These are phyloP conservation scores for Lactifluus piperatus DNA, from an alignment of 768 basidiomycete genomes.

Conservation along the genomic window DNA sequence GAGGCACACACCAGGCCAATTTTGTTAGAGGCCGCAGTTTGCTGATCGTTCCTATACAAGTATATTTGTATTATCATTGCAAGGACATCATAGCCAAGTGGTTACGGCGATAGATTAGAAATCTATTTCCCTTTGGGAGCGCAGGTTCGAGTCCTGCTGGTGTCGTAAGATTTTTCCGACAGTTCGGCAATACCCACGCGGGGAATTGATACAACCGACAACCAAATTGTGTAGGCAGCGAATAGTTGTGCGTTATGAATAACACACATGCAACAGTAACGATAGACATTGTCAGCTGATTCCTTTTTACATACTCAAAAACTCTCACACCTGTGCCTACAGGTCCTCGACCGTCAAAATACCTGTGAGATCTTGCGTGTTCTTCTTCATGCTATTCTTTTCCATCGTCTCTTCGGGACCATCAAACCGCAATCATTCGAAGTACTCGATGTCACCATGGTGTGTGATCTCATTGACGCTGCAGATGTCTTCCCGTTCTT, in stretches of 20 bases:
- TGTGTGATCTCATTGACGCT: conserved; percentile 28
- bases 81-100: conserved; percentile 63
- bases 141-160: conserved; percentile 41
- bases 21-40: no score
- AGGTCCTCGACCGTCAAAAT: conserved; percentile 67
- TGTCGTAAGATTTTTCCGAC: conserved; percentile 24
- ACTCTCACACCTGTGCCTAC: background rate
- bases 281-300: conserved; percentile 36
- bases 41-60: no score
- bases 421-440: conserved; percentile 72
- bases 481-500: background rate
- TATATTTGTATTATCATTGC: fast-evolving
- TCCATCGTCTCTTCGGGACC: conserved; percentile 75
- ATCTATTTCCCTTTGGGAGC: conserved; percentile 31
- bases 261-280: conserved; percentile 36
- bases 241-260: conserved; percentile 8
- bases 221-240: no score
- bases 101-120: conserved; percentile 71
- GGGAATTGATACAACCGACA: background rate
- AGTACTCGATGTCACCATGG: conserved; percentile 80
- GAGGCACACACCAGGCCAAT: no score
- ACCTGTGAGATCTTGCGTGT: conserved; percentile 68
- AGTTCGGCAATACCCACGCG: background rate
- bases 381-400: conserved; percentile 73
- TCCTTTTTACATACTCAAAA: background rate